Evolutionary conservation across 208 protist genomes (phyloP).

Genomic region (Strigomonas oncopelti): DNA sequence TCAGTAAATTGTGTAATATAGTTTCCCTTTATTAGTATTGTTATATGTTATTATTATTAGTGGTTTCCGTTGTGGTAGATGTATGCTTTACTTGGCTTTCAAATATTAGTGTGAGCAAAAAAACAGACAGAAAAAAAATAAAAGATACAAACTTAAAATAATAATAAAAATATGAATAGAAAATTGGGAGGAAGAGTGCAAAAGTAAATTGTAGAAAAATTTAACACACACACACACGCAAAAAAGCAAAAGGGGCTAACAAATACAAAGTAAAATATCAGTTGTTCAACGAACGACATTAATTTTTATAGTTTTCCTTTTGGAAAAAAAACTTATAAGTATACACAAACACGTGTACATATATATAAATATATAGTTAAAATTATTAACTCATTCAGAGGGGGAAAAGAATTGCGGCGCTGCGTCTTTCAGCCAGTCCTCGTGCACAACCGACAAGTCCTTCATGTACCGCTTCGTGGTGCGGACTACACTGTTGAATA

Average conservation of each 20-base stretch:
- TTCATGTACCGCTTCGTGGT: constrained; percentile 91
- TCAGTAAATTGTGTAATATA: too few relatives aligned
- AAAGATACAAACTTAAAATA: constrained; percentile 9
- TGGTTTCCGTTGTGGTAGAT: too few relatives aligned
- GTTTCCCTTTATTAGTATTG: too few relatives aligned
- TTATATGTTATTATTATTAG: too few relatives aligned
- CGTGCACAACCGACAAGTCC: constrained; percentile 82
- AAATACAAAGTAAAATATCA: not conserved
- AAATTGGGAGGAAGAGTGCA: constrained; percentile 1
- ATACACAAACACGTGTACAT: constrained; percentile 9
- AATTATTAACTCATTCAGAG: constrained; percentile 25
- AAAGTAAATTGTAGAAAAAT: not conserved
- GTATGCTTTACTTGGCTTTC: too few relatives aligned
- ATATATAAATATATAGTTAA: constrained; percentile 4
- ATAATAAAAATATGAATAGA: constrained; percentile 11
- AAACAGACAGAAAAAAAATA: constrained; percentile 6
- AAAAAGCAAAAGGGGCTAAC: not conserved
- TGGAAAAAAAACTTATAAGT: not conserved
- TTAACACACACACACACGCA: not conserved
- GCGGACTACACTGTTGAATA: constrained; percentile 86
- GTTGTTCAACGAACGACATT: constrained; percentile 4
- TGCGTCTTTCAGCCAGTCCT: constrained; percentile 86
- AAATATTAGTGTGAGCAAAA: too few relatives aligned
- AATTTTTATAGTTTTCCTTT: not conserved
- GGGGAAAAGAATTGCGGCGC: constrained; percentile 52